Percentiles rank a stretch among this genome's conserved stretches.
phyloP scores from a whole-genome alignment of 1,284 basidiomycete genomes.

The Leccinum subfulvum region DNA sequence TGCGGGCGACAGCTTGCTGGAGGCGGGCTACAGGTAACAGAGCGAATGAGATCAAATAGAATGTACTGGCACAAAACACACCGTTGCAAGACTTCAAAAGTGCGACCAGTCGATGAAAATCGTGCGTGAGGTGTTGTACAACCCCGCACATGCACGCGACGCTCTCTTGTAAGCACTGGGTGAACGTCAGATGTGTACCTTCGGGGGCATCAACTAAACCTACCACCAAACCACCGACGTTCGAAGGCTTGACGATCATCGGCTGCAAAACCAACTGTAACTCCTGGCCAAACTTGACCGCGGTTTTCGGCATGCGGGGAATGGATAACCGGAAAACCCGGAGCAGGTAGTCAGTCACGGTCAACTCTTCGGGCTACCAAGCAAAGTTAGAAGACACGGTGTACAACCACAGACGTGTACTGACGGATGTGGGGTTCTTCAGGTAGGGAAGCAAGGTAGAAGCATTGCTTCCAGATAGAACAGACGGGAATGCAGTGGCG shows the following conservation, averaged over 20 bases:
- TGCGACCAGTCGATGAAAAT: constrained; percentile 73
- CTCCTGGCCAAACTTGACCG: constrained; percentile 82
- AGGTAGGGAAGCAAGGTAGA: constrained; percentile 84
- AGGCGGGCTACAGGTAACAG: constrained; percentile 44
- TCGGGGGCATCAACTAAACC: constrained; percentile 18
- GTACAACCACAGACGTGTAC: constrained; percentile 17
- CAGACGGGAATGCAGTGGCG: constrained; percentile 73
- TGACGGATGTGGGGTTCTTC: constrained; percentile 74
- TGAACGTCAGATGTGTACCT: constrained; percentile 2
- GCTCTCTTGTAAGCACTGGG: constrained; percentile 80
- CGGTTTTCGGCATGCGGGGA: constrained; percentile 85
- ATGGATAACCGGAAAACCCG: constrained; percentile 86
- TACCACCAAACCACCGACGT: constrained; percentile 63
- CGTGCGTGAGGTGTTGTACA: constrained; percentile 83
- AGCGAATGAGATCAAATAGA: constrained; percentile 5
- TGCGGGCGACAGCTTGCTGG: constrained; percentile 49
- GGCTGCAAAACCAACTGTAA: constrained; percentile 79
- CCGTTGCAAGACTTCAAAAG: constrained; percentile 83
- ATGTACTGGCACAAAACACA: constrained; percentile 28
- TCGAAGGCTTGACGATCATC: constrained; percentile 82
- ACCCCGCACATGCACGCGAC: constrained; percentile 90
- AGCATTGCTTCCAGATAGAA: constrained; percentile 80
- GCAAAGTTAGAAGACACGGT: constrained; percentile 1
- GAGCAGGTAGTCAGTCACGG: constrained; percentile 80
- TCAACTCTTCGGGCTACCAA: constrained; percentile 75